phyloP scores from a whole-genome alignment of 2,329 filamentous ascomycete species.

The Trichoderma lentiforme region DNA sequence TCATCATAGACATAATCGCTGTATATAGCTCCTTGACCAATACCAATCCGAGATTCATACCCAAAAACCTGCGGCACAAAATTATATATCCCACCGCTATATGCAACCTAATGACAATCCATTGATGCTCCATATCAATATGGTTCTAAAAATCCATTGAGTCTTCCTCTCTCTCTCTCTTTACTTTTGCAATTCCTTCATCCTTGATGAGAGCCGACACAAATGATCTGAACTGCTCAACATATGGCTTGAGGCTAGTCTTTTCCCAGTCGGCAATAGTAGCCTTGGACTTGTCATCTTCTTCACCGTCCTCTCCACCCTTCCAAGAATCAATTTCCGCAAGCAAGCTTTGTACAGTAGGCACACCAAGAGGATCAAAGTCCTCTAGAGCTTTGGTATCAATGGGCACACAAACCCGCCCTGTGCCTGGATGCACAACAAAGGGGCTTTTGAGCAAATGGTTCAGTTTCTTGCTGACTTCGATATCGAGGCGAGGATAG shows the following conservation, averaged over 20 bases:
- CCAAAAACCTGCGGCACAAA: background rate
- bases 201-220: conserved; percentile 77
- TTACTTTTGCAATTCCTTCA: conserved; percentile 54
- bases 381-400: conserved; percentile 68
- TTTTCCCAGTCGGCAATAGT: conserved; percentile 85
- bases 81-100: background rate
- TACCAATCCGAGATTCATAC: background rate
- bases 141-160: conserved; percentile 50
- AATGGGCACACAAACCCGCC: conserved; percentile 92
- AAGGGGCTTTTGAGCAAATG: conserved; percentile 97
- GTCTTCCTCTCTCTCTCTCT: conserved; percentile 53
- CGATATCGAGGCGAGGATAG: conserved; percentile 92
- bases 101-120: background rate
- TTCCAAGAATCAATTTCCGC: conserved; percentile 84
- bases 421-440: conserved; percentile 91
- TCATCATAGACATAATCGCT: background rate
- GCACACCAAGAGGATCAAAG: conserved; percentile 86
- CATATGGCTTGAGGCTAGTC: conserved; percentile 88
- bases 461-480: conserved; percentile 96
- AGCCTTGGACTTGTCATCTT: conserved; percentile 37
- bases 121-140: background rate
- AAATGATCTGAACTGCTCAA: conserved; percentile 84
- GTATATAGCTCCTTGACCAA: background rate
- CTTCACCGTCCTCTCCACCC: conserved; percentile 41
- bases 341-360: conserved; percentile 79